phyloP scores from a whole-genome alignment of 768 basidiomycete species.

The Mycena kentingensis region DNA sequence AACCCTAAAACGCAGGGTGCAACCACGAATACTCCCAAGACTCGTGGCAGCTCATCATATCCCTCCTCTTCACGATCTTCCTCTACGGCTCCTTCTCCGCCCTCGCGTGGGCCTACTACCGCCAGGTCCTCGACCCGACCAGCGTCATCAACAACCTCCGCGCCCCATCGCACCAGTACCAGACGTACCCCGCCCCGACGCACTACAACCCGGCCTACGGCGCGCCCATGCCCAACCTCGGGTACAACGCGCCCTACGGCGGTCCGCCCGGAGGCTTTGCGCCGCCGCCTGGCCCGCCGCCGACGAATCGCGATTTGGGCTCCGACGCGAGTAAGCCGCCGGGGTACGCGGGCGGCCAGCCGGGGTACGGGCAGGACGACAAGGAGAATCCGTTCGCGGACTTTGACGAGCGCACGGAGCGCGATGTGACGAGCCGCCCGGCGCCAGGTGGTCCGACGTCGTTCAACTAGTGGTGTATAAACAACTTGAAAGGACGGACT shows the following conservation, averaged over 20 bases:
- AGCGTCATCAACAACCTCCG: slow-evolving; percentile 54
- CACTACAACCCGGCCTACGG: slow-evolving; percentile 66
- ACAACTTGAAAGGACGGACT: too few relatives aligned
- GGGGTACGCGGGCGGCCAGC: slow-evolving; percentile 43
- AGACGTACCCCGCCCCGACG: slow-evolving; percentile 42
- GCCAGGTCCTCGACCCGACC: slow-evolving; percentile 72
- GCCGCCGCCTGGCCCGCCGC: slow-evolving; percentile 55
- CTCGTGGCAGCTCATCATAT: slow-evolving; percentile 69
- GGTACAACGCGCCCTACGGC: slow-evolving; percentile 20
- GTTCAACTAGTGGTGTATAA: too few relatives aligned
- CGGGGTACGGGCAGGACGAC: slow-evolving; percentile 34
- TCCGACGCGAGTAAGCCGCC: slow-evolving; percentile 47
- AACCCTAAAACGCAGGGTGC: slow-evolving; percentile 53
- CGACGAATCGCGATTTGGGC: slow-evolving; percentile 34
- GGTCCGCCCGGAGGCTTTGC: slow-evolving; percentile 35
- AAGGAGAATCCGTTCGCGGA: slow-evolving; percentile 61
- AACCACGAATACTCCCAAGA: slow-evolving; percentile 56
- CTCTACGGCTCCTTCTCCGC: slow-evolving; percentile 62
- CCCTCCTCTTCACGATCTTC: slow-evolving; percentile 56
- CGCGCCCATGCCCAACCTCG: slow-evolving; percentile 27
- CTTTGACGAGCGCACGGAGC: slow-evolving; percentile 44
- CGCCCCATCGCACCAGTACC: slow-evolving; percentile 43
- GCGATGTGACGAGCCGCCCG: slow-evolving; percentile 46
- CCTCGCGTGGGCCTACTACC: slow-evolving; percentile 70
- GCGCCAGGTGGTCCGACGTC: slow-evolving; percentile 37